Evolutionary conservation across 2,329 filamentous ascomycete genomes (phyloP), one percentile per base, ranked within the genome.

Genomic region (Chaetomium globosum): DNA sequence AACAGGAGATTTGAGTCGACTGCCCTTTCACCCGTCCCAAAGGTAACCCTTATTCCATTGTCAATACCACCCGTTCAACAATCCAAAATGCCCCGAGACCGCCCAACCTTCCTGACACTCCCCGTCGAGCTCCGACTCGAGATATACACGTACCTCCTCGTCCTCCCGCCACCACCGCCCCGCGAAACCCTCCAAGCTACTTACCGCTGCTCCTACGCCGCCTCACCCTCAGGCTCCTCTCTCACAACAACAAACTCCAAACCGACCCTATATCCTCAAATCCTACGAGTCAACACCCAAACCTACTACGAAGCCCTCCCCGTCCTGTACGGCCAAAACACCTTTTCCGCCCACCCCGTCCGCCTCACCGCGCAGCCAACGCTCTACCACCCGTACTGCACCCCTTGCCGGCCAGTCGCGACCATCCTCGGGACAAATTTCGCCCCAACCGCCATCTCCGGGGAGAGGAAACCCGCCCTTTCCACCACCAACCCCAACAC

Each of bases 81-180:
- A n/a, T 16, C 16, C 49, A 39, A 26, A 52, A 65, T 64, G 63
- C 46, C 60, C 21, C 52, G 36, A 39, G 16, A 61, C 10, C 65
- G 56, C 8, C 59, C 67, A 36, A 54, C 69, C 16, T 73, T 82
- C 67, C 75, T 82, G 48, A 73, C 74, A 60, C 75, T 83, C 28
- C 80, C 80, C 39, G 69, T 78, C 56, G 81, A 83, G 70, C 75
- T 83, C 69, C 80, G 81, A 48, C 76, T 81, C 64, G 76, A 82
- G 62, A 80, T 82, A 67, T 82, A 82, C 74, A 65, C 71, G 26
- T 71, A 78, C 67, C 80, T 82, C 59, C 78, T 82, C 63, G 65
- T 72, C 67, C 72, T 79, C 5, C 76, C 75, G 36, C 68, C 65
- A 9, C 64, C 56, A 53, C 56, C 61, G n/a, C 23, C 56, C 26